phyloP scores from a whole-genome alignment of 805 yeast species.

The Ogataea kodamae region DNA sequence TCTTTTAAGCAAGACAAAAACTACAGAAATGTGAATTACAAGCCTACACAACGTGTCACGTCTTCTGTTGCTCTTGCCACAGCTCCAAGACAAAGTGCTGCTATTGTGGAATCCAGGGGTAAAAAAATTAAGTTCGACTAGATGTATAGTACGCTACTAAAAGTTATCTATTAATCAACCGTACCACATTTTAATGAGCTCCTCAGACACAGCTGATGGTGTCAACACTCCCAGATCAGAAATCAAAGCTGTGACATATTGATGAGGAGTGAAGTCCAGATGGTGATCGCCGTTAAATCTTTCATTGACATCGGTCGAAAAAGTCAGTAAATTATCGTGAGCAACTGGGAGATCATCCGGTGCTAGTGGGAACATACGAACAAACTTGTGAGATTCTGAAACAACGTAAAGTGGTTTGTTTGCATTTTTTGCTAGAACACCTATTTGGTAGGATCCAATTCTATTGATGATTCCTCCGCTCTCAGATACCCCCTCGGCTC shows the following conservation, averaged over 20 bases:
- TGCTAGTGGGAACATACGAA: slow-evolving; percentile 89
- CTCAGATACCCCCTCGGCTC: slow-evolving; percentile 99
- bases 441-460: slow-evolving; percentile 92
- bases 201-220: slow-evolving; percentile 98
- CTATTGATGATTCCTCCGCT: slow-evolving; percentile 97
- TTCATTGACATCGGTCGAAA: slow-evolving; percentile 33
- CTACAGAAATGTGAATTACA: slow-evolving; percentile 1
- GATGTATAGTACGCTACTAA: slow-evolving; percentile 9
- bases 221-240: slow-evolving; percentile 96
- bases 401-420: slow-evolving; percentile 93
- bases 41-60: slow-evolving; percentile 40
- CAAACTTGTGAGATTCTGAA: slow-evolving; percentile 93
- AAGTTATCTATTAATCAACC: slow-evolving; percentile 45
- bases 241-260: slow-evolving; percentile 89
- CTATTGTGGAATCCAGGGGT: slow-evolving; percentile 87
- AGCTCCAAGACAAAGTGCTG: slow-evolving; percentile 86
- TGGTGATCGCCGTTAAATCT: slow-evolving; percentile 45
- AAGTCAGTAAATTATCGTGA: slow-evolving; percentile 44
- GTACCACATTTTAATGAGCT: slow-evolving; percentile 96
- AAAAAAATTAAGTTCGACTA: slow-evolving; percentile 72
- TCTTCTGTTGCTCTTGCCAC: slow-evolving; percentile 84
- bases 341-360: slow-evolving; percentile 81
- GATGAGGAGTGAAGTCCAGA: slow-evolving; percentile 94
- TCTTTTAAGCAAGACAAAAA: slow-evolving; percentile 4
- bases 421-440: slow-evolving; percentile 84